Base-by-base conservation (phyloP, 2,329 filamentous ascomycete species). In the Pseudocercospora cruenta region DNA sequence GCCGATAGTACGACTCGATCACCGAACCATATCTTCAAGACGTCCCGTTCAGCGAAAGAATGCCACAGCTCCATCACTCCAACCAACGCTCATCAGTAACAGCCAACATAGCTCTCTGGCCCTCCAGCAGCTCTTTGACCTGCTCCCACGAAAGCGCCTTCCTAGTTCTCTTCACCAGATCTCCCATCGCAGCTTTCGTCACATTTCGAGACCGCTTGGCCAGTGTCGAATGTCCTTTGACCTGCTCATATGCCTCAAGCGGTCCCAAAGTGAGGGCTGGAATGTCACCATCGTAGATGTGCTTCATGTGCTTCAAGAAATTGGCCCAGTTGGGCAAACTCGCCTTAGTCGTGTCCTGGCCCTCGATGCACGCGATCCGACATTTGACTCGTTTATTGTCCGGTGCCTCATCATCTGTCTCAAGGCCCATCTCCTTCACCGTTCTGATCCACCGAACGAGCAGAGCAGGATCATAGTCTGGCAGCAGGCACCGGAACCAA, bases 321-420 rank as follows among this genome's bases (percentile, higher is more conserved):
- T 62, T 65, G 28, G 24, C 8, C 63, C 63, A 65, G 26, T 65
- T 57, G 5, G 62, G 47, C 39, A 28, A 4, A 45, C n/a, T 21
- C 26, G 5, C 21, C 49, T 39, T 43, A 43, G 39, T 65, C 39
- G 31, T 24, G 62, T 62, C 28, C 33, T 36, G 33, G 12, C 33
- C 12, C 4, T 36, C 33, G 12, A 16, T 2, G 10, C 14, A 36
- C 4, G 33, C 33, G 10, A 16, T 16, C 5, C 33, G 33, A 36
- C 10, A 10, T 36, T 36, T 36, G 33, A 36, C 33, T 36, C 33
- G 33, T 14, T 36, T 16, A 4, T 36, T 36, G 12, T 5, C 33
- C 33, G 33, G 33, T 12, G 33, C 31, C 31, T 19, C 45, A 49
- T 49, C 16, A 7, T n/a, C 45, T 12, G 21, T 49, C 19, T 49